phyloP scores from a whole-genome alignment of 2,329 filamentous ascomycete genomes.

The Nemania sp. region DNA sequence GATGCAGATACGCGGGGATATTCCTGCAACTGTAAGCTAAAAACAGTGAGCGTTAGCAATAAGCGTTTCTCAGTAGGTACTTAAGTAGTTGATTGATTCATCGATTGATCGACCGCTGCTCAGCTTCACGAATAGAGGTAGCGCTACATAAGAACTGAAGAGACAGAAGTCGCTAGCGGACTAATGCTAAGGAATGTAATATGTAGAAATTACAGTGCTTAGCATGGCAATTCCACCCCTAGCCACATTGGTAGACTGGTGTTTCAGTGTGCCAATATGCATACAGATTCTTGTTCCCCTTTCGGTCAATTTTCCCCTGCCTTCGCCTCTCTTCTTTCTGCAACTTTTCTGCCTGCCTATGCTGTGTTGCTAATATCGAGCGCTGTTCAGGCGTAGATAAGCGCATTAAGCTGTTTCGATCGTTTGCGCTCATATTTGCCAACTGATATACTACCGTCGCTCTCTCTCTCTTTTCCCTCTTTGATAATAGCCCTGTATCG shows the following conservation, averaged over 20 bases:
- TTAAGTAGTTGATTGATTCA: no score
- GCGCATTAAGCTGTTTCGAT: constrained; percentile 44
- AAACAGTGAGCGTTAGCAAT: no score
- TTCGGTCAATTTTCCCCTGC: constrained; percentile 48
- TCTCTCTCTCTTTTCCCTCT: constrained; percentile 42
- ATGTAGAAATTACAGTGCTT: no score
- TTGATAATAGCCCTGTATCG: constrained; percentile 39
- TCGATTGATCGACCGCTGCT: no score
- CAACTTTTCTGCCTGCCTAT: constrained; percentile 39
- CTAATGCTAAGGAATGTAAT: no score
- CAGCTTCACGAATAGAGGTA: no score
- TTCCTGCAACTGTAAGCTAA: no score
- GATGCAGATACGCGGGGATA: no score
- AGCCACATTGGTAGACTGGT: constrained; percentile 51
- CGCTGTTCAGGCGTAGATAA: constrained; percentile 42
- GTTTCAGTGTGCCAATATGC: constrained; percentile 52
- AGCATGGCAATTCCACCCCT: no score
- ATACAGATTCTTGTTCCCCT: constrained; percentile 53
- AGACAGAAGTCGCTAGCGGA: no score
- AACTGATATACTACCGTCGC: constrained; percentile 40
- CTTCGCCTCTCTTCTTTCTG: constrained; percentile 48
- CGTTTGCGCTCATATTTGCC: constrained; percentile 42
- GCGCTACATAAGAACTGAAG: no score
- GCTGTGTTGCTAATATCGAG: constrained; percentile 42
- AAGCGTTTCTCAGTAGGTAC: no score